Evolutionary conservation across 2,329 filamentous ascomycete species (phyloP).

Genomic region (Davidsoniella australis): DNA sequence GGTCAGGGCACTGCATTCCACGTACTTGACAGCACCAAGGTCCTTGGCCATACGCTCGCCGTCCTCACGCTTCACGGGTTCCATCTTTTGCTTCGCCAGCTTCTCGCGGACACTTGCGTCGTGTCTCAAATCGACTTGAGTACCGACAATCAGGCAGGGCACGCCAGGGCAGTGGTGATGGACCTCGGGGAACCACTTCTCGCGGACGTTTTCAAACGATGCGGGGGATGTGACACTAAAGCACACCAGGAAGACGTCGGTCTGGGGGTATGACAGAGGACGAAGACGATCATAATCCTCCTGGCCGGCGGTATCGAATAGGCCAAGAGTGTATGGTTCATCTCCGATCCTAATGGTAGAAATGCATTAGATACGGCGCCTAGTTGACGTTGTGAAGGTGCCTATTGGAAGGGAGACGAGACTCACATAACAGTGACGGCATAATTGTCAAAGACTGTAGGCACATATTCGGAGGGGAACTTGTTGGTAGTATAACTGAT

Average conservation of each 20-base stretch:
- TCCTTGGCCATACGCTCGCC: conserved; percentile 95
- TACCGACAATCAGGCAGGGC: conserved; percentile 93
- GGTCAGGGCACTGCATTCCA: conserved; percentile 93
- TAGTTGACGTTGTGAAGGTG: background rate
- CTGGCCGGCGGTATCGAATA: conserved; percentile 97
- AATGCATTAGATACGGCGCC: background rate
- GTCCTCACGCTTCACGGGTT: conserved; percentile 77
- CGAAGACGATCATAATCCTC: conserved; percentile 98
- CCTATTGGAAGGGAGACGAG: conserved; percentile 10
- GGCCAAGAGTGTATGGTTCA: conserved; percentile 89
- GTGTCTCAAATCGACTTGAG: conserved; percentile 89
- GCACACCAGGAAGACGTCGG: conserved; percentile 96
- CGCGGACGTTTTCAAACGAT: conserved; percentile 96
- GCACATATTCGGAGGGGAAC: conserved; percentile 98
- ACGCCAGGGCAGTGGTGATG: conserved; percentile 97
- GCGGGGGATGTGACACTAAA: conserved; percentile 96
- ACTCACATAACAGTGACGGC: conserved; percentile 98
- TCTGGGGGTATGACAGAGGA: conserved; percentile 93
- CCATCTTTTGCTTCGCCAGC: conserved; percentile 89
- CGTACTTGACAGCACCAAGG: conserved; percentile 93
- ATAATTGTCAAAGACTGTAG: conserved; percentile 99
- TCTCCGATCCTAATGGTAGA: conserved; percentile 71
- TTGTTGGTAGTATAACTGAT: conserved; percentile 99
- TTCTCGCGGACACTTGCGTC: conserved; percentile 79
- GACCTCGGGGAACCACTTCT: conserved; percentile 98